Evolutionary conservation across 495 filamentous ascomycete species (phyloP).

Genomic region (Sphaerosporella brunnea): DNA sequence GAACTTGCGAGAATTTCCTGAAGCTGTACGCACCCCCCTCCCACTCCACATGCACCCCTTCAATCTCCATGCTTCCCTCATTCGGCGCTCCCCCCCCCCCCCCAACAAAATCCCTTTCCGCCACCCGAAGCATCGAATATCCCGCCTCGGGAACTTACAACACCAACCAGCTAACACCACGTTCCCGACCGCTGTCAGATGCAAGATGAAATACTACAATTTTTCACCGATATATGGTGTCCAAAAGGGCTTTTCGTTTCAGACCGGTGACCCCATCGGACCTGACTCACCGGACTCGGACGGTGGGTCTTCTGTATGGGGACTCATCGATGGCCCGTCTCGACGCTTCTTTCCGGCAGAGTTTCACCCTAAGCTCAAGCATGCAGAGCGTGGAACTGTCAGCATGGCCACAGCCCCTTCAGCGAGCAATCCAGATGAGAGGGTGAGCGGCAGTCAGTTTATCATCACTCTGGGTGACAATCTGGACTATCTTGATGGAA

Average conservation of each 20-base stretch:
- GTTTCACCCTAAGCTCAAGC: conserved; percentile 67
- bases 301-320: conserved; percentile 87
- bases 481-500: conserved; percentile 74
- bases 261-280: conserved; percentile 83
- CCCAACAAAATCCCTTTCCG: conserved; percentile 8
- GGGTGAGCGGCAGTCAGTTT: conserved; percentile 74
- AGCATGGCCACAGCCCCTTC: conserved; percentile 82
- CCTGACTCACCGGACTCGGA: conserved; percentile 65
- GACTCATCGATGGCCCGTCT: conserved; percentile 49
- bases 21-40: conserved; percentile 41
- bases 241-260: conserved; percentile 83
- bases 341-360: conserved; percentile 68
- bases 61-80: conserved; percentile 4
- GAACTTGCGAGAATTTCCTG: conserved; percentile 84
- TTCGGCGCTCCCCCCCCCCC: neutral
- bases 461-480: conserved; percentile 74
- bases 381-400: conserved; percentile 71
- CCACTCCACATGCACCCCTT: neutral
- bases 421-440: conserved; percentile 57
- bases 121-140: conserved; percentile 2
- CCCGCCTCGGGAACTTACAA: conserved; percentile 11
- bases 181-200: conserved; percentile 26
- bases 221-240: conserved; percentile 76
- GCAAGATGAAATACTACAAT: conserved; percentile 97
- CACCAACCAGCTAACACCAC: conserved; percentile 8